Evolutionary conservation across 2,329 filamentous ascomycete genomes (phyloP).

Genomic region (Cadophora sp.): DNA sequence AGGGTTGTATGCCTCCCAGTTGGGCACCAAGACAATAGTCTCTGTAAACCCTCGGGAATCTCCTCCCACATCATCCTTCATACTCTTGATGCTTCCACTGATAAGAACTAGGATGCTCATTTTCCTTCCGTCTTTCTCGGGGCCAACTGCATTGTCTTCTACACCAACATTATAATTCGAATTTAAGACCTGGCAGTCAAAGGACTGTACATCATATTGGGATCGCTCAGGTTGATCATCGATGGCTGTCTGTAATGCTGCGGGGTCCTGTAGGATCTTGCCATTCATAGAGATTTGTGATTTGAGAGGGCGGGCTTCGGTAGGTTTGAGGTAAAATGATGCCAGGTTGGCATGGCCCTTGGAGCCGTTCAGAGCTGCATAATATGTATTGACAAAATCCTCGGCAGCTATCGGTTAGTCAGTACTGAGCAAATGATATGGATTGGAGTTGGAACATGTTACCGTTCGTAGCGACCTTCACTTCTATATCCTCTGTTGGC

Average conservation of each 20-base stretch:
- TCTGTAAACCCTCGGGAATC: slow-evolving; percentile 78
- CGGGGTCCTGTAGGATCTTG: slow-evolving; percentile 65
- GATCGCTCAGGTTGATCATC: slow-evolving; percentile 66
- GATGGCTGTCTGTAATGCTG: slow-evolving; percentile 72
- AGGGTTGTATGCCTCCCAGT: slow-evolving; percentile 64
- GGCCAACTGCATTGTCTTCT: slow-evolving; percentile 52
- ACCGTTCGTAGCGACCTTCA: slow-evolving; percentile 48
- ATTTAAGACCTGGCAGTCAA: slow-evolving; percentile 82
- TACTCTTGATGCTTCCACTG: slow-evolving; percentile 74
- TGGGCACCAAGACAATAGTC: slow-evolving; percentile 81
- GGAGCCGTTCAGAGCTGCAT: slow-evolving; percentile 71
- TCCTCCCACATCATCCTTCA: slow-evolving; percentile 59
- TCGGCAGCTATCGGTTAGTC: slow-evolving; percentile 63
- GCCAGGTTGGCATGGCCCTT: slow-evolving; percentile 58
- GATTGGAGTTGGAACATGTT: slow-evolving; percentile 23
- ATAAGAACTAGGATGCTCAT: slow-evolving; percentile 77
- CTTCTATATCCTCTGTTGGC: slow-evolving; percentile 55
- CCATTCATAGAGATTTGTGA: slow-evolving; percentile 85
- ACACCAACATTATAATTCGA: slow-evolving; percentile 65
- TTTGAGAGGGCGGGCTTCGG: slow-evolving; percentile 58
- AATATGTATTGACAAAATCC: slow-evolving; percentile 76
- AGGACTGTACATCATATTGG: slow-evolving; percentile 75
- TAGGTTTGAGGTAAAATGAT: slow-evolving; percentile 73
- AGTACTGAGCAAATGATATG: slow-evolving; percentile 3
- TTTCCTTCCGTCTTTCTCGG: slow-evolving; percentile 61